Evolutionary conservation across 257 asterid genomes (phyloP), one percentile per base, ranked within the genome.

Genomic region (Plantago elongata): DNA sequence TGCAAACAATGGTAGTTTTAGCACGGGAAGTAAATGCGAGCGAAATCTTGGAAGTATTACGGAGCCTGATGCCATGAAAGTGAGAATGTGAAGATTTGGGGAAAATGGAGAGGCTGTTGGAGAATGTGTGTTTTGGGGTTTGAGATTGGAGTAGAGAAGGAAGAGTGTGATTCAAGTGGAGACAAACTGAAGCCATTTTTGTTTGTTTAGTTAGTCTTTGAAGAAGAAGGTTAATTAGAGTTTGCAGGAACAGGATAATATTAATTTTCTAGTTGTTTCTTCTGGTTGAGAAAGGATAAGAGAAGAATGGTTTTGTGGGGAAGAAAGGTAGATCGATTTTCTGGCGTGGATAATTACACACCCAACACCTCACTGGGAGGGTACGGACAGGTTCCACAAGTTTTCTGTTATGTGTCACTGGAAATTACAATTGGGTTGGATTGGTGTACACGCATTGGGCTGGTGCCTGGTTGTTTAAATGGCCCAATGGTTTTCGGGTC

Each of bases 71-170:
- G 57, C 95, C 95, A 77, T 78, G 81, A 54, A 92, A 81, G 22
- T 82, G 89, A 29, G 96, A 88, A 37, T 79, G 84, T 3, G 89
- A 79, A 66, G 94, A 79, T 62, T 62, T 81, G 38, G 95, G 59
- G 65, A 83, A 58, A 54, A 62, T 42, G 15, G 79, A 18, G 11
- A 73, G 73, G 57, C 62, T 72, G 1, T 68, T 86, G 43, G 83
- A 68, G 57, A 74, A 64, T 55, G 82, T 45, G 60, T 80, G 7
- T 65, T 78, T 86, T 8, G 86, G 78, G 64, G 81, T 73, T 74
- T 66, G 93, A 60, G 76, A 0, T 12, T 78, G 74, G 12, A 78
- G 78, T 18, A 77, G 51, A 61, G 87, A 76, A 64, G 96, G 95
- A 18, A 81, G 79, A 44, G 62, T 64, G 37, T 67, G 84, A 43